These are phyloP conservation scores for Phanerochaete sordida DNA, from an alignment of 768 basidiomycete genomes.

Conservation along the genomic window DNA sequence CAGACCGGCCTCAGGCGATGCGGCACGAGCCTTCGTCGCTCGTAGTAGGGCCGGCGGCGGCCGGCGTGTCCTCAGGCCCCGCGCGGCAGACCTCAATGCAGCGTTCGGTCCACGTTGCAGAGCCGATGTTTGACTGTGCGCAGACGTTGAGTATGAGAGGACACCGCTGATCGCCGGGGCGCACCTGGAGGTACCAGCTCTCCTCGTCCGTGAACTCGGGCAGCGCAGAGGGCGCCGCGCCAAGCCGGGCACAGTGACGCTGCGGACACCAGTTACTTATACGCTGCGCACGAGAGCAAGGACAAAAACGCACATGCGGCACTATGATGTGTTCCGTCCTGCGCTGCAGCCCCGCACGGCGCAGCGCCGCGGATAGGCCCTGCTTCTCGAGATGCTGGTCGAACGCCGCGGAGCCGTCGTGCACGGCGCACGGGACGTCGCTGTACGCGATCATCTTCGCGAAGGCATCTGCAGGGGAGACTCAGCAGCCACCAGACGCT, in stretches of 20 bases:
- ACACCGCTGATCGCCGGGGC: not conserved
- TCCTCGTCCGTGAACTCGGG: conserved; percentile 34
- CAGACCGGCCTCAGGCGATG: too few species aligned
- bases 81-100: not conserved
- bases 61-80: conserved; percentile 16
- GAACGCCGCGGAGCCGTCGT: conserved; percentile 38
- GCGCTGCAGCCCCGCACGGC: conserved; percentile 19
- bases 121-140: not conserved
- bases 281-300: too few species aligned
- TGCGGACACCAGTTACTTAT: conserved; percentile 7
- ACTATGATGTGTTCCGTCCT: conserved; percentile 32
- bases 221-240: conserved; percentile 24
- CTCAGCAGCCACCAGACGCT: conserved; percentile 22
- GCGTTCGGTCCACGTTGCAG: not conserved
- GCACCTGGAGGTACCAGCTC: conserved; percentile 31
- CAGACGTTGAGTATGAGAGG: too few species aligned
- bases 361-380: conserved; percentile 20
- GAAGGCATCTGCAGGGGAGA: not conserved
- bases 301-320: conserved; percentile 33
- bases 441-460: not conserved
- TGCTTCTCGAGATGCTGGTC: conserved; percentile 28
- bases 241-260: conserved; percentile 31
- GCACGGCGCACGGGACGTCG: conserved; percentile 6
- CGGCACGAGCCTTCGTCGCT: too few species aligned
- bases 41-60: too few species aligned